A percentile compares a stretch with the other conserved stretches of the same genome.
Conservation (phyloP, 805 yeast genomes). For the Candida caryicola region DNA sequence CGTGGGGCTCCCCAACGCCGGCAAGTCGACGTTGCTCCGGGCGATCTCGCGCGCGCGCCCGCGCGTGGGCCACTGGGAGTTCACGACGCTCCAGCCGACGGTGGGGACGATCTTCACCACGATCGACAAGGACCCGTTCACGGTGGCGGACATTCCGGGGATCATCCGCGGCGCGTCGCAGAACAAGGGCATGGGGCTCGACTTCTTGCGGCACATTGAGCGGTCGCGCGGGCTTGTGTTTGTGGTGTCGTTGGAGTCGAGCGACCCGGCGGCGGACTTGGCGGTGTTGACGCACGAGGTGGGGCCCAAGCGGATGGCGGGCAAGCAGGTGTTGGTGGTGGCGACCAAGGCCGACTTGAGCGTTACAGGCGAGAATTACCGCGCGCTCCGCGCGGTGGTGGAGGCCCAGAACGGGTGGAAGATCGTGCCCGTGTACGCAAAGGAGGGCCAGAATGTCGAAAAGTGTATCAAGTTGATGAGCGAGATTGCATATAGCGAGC, state of each 20-base stretch:
- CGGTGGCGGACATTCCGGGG: constrained; percentile 98
- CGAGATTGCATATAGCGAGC: constrained; percentile 37
- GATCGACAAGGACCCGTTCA: constrained; percentile 66
- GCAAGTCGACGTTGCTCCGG: constrained; percentile 83
- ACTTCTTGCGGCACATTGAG: constrained; percentile 88
- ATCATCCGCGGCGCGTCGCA: constrained; percentile 83
- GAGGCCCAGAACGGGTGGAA: constrained; percentile 51
- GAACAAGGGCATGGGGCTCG: constrained; percentile 90
- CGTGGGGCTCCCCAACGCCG: constrained; percentile 96
- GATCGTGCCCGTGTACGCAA: constrained; percentile 82
- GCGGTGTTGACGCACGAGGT: constrained; percentile 64
- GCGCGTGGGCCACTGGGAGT: constrained; percentile 93
- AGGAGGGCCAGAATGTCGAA: constrained; percentile 68
- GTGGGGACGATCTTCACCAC: constrained; percentile 80
- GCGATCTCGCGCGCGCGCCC: constrained; percentile 90
- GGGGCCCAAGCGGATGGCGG: constrained; percentile 57
- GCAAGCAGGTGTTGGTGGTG: constrained; percentile 67
- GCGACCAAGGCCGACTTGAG: constrained; percentile 93
- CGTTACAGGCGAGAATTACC: constrained; percentile 48
- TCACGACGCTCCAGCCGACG: constrained; percentile 89
- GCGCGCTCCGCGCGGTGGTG: constrained; percentile 44
- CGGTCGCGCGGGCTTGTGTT: constrained; percentile 87
- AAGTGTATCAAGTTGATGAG: constrained; percentile 71
- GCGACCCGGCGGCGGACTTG: constrained; percentile 66
- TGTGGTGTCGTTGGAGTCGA: constrained; percentile 72